Evolutionary conservation across 2,329 filamentous ascomycete species (phyloP).

Genomic region (Ascochyta rabiei): DNA sequence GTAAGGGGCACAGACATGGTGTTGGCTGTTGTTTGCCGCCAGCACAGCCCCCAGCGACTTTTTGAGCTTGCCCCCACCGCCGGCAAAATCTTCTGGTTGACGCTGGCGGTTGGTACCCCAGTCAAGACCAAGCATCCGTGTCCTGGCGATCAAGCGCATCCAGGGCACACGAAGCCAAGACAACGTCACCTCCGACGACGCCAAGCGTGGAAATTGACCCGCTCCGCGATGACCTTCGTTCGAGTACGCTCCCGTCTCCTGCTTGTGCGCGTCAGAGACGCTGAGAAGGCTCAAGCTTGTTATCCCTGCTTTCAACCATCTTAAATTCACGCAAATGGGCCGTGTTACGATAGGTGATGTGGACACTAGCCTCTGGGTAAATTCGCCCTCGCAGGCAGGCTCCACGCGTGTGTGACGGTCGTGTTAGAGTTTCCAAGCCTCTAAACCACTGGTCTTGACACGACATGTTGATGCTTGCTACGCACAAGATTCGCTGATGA

Average conservation of each 20-base stretch:
- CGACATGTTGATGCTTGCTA: conserved; percentile 21
- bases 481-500: conserved; percentile 16
- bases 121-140: conserved; percentile 1
- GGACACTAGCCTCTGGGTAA: too few species aligned
- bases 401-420: conserved; percentile 1
- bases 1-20: neutral
- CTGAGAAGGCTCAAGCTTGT: conserved; percentile 2
- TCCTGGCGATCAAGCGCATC: conserved; percentile 12
- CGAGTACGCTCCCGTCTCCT: conserved; percentile 1
- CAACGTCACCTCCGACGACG: conserved; percentile 4
- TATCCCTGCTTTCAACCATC: neutral
- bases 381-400: neutral
- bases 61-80: neutral
- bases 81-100: neutral
- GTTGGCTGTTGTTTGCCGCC: conserved; percentile 7
- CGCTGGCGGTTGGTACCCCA: conserved; percentile 2
- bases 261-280: conserved; percentile 4
- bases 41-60: conserved; percentile 19
- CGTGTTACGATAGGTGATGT: neutral
- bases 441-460: neutral
- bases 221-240: conserved; percentile 8
- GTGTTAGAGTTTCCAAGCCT: neutral
- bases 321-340: neutral
- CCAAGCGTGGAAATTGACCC: conserved; percentile 13
- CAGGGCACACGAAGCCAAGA: conserved; percentile 1